These are phyloP conservation scores for Aureobasidium mangrovei DNA, from an alignment of 2,329 filamentous ascomycete species.

Conservation along the genomic window DNA sequence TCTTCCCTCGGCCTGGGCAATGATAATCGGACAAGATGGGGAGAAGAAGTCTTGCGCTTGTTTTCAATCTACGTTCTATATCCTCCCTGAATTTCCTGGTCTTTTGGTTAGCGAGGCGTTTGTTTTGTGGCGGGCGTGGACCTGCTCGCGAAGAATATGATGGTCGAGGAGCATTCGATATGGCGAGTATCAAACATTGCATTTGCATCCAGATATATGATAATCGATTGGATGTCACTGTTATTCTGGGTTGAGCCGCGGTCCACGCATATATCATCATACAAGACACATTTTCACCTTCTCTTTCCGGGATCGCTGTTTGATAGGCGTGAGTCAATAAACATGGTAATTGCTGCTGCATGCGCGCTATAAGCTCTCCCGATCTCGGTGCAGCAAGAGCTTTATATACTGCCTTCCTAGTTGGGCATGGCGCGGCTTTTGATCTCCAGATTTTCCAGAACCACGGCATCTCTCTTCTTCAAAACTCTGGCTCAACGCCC, in stretches of 20 bases:
- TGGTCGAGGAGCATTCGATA: no score
- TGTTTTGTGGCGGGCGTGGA: neutral
- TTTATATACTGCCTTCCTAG: neutral
- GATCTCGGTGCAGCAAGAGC: neutral
- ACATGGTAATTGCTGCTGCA: no score
- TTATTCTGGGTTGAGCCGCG: no score
- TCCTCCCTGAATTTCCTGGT: neutral
- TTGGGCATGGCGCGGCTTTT: neutral
- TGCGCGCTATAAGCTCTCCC: neutral
- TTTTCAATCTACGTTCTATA: neutral
- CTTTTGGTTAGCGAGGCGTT: constrained; percentile 15
- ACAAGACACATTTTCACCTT: no score
- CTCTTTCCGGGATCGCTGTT: no score
- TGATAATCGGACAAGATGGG: neutral
- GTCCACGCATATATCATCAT: no score
- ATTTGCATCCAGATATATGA: no score
- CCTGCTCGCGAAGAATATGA: no score
- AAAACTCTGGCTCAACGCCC: neutral
- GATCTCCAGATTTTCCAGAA: neutral
- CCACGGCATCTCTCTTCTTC: neutral
- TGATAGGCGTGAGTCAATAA: no score
- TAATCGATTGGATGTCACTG: no score
- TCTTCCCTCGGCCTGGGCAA: constrained; percentile 73
- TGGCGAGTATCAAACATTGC: no score
- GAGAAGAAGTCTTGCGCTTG: neutral